Conservation (phyloP, 1,139 yeast species). For the Lodderomyces parapsilosis region DNA sequence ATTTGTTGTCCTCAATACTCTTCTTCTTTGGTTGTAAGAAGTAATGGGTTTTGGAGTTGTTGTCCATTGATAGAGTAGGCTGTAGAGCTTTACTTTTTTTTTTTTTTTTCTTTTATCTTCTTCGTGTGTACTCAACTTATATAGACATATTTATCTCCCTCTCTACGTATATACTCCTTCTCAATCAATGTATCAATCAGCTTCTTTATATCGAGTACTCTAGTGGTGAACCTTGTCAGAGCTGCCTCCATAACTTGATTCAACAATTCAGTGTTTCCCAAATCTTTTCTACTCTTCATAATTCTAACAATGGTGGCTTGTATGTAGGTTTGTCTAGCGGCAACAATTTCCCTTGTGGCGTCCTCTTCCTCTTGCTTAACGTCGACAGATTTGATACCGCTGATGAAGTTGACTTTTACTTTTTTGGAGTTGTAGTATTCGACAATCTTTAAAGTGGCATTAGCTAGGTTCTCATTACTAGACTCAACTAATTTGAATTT, state of each 20-base stretch:
- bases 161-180: slow-evolving; percentile 81
- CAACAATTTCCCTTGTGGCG: slow-evolving; percentile 80
- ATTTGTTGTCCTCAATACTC: background rate
- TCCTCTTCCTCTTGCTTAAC: slow-evolving; percentile 76
- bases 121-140: slow-evolving; percentile 33
- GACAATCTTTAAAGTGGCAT: slow-evolving; percentile 72
- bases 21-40: slow-evolving; percentile 10
- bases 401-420: slow-evolving; percentile 78
- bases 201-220: slow-evolving; percentile 80
- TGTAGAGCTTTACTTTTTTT: background rate
- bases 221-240: slow-evolving; percentile 80
- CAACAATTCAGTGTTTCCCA: slow-evolving; percentile 76
- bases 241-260: slow-evolving; percentile 90
- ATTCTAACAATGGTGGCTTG: slow-evolving; percentile 94
- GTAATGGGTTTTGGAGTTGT: slow-evolving; percentile 13
- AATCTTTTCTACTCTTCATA: slow-evolving; percentile 87
- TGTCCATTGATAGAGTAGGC: no score
- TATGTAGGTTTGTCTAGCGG: slow-evolving; percentile 80
- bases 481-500: slow-evolving; percentile 76
- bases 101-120: no score
- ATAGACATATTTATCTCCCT: slow-evolving; percentile 75
- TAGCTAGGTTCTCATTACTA: slow-evolving; percentile 42
- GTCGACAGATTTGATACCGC: slow-evolving; percentile 73
- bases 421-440: slow-evolving; percentile 84
- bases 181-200: slow-evolving; percentile 86